These are phyloP conservation scores for Oxytropis ochrocephala DNA, from an alignment of 306 rosid genomes.

Conservation along the genomic window DNA sequence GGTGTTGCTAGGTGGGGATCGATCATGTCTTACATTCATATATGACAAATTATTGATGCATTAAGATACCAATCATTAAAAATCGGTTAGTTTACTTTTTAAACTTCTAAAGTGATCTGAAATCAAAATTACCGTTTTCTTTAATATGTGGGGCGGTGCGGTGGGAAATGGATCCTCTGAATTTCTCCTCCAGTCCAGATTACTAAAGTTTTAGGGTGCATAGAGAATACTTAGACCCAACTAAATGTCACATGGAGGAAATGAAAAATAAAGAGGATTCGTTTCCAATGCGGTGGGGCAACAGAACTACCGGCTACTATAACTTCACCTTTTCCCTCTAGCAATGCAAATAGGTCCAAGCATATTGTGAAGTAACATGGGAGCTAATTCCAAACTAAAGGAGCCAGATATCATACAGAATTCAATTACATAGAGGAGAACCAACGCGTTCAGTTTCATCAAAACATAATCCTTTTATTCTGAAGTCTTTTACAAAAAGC, in stretches of 20 bases:
- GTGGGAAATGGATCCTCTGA: neutral
- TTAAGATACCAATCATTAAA: neutral
- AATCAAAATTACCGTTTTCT: neutral
- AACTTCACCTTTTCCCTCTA: neutral
- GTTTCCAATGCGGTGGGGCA: neutral
- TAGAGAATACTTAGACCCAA: too few species aligned
- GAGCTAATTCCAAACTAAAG: neutral
- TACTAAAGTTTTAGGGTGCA: too few species aligned
- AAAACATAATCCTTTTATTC: neutral
- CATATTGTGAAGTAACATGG: neutral
- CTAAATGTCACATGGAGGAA: too few species aligned
- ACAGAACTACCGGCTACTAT: neutral
- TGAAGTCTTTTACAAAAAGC: neutral
- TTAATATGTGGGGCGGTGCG: neutral
- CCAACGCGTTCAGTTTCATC: too few species aligned
- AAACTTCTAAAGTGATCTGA: too few species aligned
- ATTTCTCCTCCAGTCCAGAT: too few species aligned
- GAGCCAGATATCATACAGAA: neutral
- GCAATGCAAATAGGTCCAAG: neutral
- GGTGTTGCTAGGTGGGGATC: neutral
- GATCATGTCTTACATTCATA: neutral
- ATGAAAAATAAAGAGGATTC: too few species aligned
- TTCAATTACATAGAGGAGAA: neutral
- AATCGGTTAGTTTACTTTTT: too few species aligned
- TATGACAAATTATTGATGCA: neutral